phyloP scores from a whole-genome alignment of 805 yeast genomes.

The Suhomyces tanzawaensis region DNA sequence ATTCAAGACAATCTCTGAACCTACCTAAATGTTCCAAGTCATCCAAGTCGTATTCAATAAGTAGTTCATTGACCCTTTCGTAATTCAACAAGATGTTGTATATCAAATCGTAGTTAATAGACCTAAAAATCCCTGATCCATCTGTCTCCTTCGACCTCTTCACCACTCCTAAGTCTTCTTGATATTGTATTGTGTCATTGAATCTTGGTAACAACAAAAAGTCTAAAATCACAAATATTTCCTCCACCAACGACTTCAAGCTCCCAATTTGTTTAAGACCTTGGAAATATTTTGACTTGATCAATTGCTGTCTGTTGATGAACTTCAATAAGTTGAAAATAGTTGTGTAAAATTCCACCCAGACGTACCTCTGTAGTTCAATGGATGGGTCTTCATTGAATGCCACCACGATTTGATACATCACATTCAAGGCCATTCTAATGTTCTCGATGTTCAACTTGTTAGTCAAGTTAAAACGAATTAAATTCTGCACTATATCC shows the following conservation, averaged over 20 bases:
- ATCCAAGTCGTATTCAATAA: slow-evolving; percentile 12
- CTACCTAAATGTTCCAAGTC: slow-evolving; percentile 9
- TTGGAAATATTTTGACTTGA: slow-evolving; percentile 14
- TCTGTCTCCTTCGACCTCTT: slow-evolving; percentile 1
- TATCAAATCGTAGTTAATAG: slow-evolving; percentile 30
- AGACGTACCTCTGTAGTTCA: slow-evolving; percentile 26
- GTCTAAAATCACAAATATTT: slow-evolving; percentile 20
- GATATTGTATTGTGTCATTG: slow-evolving; percentile 15
- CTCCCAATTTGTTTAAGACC: slow-evolving; percentile 9
- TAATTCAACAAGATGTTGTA: slow-evolving; percentile 28
- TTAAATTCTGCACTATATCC: slow-evolving; percentile 27
- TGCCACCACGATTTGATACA: slow-evolving; percentile 23
- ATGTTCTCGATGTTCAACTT: slow-evolving; percentile 31
- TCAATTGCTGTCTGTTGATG: slow-evolving; percentile 19
- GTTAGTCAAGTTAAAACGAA: slow-evolving; percentile 39
- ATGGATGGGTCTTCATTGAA: slow-evolving; percentile 16
- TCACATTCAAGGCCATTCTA: slow-evolving; percentile 24
- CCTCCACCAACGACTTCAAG: slow-evolving; percentile 23
- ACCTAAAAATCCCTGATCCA: slow-evolving; percentile 20
- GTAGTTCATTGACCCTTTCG: slow-evolving; percentile 16
- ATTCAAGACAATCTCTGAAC: slow-evolving; percentile 16
- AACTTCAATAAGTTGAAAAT: slow-evolving; percentile 32
- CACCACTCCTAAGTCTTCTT: slow-evolving; percentile 9
- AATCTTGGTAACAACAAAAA: slow-evolving; percentile 17
- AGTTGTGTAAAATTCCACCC: slow-evolving; percentile 35